phyloP scores from a whole-genome alignment of 441 rosid species.

The Metrosideros polymorpha region DNA sequence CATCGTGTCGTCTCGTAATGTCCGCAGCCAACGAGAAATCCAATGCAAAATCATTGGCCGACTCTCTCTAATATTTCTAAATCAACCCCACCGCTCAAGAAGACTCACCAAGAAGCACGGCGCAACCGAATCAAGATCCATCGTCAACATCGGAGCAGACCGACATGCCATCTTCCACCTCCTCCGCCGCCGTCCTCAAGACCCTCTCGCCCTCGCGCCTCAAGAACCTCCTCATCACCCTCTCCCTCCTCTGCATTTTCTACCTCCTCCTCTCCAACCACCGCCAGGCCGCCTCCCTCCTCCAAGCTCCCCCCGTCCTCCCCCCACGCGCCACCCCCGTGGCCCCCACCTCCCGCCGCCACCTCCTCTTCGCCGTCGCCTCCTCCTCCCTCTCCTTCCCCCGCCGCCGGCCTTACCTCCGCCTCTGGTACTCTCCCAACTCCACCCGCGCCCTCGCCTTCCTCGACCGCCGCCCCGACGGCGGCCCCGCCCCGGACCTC shows the following conservation, averaged over 20 bases:
- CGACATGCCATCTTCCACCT: not conserved
- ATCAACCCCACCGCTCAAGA: accelerated
- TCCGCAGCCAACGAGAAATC: not conserved
- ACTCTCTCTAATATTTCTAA: too few species aligned
- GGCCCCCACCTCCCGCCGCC: slow-evolving; percentile 33
- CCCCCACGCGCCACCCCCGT: slow-evolving; percentile 12
- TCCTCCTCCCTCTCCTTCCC: slow-evolving; percentile 52
- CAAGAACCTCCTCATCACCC: slow-evolving; percentile 34
- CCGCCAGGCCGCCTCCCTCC: slow-evolving; percentile 3
- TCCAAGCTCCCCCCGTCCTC: slow-evolving; percentile 13
- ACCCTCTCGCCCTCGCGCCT: slow-evolving; percentile 27
- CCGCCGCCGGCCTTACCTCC: slow-evolving; percentile 53
- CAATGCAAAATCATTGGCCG: too few species aligned
- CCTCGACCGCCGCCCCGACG: slow-evolving; percentile 28
- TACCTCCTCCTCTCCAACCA: slow-evolving; percentile 24
- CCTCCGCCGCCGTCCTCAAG: not conserved
- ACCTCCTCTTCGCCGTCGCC: slow-evolving; percentile 75
- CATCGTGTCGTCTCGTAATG: not conserved
- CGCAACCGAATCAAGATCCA: not conserved
- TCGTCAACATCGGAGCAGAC: not conserved
- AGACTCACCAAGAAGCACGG: not conserved
- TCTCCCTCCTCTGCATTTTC: slow-evolving; percentile 29
- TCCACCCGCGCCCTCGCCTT: slow-evolving; percentile 71
- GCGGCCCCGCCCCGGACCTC: slow-evolving; percentile 20
- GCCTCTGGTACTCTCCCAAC: slow-evolving; percentile 61